These are phyloP conservation scores for Solanum etuberosum DNA, from an alignment of 257 asterid species.

Conservation along the genomic window DNA sequence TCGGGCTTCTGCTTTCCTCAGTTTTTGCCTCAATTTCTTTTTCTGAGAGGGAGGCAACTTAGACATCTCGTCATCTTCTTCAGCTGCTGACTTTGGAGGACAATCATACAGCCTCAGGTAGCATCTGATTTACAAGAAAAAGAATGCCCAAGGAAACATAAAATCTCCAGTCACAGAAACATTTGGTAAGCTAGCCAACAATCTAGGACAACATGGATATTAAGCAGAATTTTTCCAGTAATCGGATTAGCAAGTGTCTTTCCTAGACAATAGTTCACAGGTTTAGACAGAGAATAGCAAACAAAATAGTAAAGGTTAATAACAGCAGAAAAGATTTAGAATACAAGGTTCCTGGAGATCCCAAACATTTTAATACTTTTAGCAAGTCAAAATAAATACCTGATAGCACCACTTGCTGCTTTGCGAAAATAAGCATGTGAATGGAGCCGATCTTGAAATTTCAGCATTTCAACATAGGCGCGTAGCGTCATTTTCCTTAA, in stretches of 20 bases:
- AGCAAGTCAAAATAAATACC: conserved; percentile 26
- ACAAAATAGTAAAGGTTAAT: not conserved
- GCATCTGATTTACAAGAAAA: conserved; percentile 46
- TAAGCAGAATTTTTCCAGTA: not conserved
- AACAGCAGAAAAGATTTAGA: not conserved
- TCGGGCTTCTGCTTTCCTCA: conserved; percentile 93
- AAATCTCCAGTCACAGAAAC: not conserved
- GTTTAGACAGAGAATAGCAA: not conserved
- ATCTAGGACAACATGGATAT: not conserved
- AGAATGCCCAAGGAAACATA: not conserved
- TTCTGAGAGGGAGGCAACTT: conserved; percentile 85
- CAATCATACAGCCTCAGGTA: conserved; percentile 81
- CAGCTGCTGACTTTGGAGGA: conserved; percentile 71
- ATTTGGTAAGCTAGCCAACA: not conserved
- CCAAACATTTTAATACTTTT: not conserved
- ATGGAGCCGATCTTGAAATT: conserved; percentile 89
- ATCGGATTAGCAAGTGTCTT: not conserved
- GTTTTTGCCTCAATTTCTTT: conserved; percentile 88
- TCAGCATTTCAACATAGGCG: conserved; percentile 83
- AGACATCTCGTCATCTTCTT: conserved; percentile 81
- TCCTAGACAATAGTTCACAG: not conserved
- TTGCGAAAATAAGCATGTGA: conserved; percentile 81
- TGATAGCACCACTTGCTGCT: conserved; percentile 87
- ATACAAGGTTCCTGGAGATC: not conserved
- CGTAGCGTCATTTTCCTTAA: conserved; percentile 96